A percentile compares a stretch with the other conserved stretches of the same genome.
Evolutionary conservation across 495 filamentous ascomycete genomes (phyloP).

Genomic region (Xylaria intraflava): DNA sequence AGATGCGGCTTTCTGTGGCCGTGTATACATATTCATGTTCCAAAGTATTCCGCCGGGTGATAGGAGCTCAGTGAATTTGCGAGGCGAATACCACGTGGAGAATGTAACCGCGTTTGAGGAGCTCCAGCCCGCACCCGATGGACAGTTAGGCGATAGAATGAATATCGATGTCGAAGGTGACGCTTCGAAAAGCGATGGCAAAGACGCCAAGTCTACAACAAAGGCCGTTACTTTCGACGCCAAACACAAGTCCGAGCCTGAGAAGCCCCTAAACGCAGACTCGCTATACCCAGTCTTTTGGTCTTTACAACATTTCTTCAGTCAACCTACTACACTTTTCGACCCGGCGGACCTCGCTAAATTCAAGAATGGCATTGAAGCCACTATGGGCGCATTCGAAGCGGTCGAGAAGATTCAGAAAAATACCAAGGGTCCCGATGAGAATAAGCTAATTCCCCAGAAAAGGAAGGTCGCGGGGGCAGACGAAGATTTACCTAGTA

Average conservation of each 20-base stretch:
- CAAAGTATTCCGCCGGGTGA: slow-evolving; percentile 95
- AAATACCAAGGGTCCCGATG: slow-evolving; percentile 25
- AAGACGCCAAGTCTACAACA: slow-evolving; percentile 33
- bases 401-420: slow-evolving; percentile 64
- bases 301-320: slow-evolving; percentile 85
- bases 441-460: slow-evolving; percentile 21
- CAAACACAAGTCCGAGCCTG: slow-evolving; percentile 31
- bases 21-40: slow-evolving; percentile 96
- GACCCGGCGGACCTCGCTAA: slow-evolving; percentile 56
- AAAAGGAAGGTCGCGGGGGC: slow-evolving; percentile 60
- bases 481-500: slow-evolving; percentile 46
- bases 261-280: slow-evolving; percentile 55
- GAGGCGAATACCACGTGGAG: slow-evolving; percentile 92
- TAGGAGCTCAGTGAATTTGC: slow-evolving; percentile 91
- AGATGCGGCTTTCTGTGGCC: slow-evolving; percentile 93
- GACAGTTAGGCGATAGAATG: slow-evolving; percentile 52
- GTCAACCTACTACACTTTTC: slow-evolving; percentile 79
- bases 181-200: slow-evolving; percentile 27
- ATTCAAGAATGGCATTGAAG: slow-evolving; percentile 75
- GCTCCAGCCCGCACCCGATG: slow-evolving; percentile 39
- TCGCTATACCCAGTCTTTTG: slow-evolving; percentile 88
- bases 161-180: slow-evolving; percentile 44
- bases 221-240: slow-evolving; percentile 50
- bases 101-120: slow-evolving; percentile 87
- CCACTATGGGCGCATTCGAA: slow-evolving; percentile 73